phyloP scores from a whole-genome alignment of 345 rosid species.

The Microthlaspi erraticum region DNA sequence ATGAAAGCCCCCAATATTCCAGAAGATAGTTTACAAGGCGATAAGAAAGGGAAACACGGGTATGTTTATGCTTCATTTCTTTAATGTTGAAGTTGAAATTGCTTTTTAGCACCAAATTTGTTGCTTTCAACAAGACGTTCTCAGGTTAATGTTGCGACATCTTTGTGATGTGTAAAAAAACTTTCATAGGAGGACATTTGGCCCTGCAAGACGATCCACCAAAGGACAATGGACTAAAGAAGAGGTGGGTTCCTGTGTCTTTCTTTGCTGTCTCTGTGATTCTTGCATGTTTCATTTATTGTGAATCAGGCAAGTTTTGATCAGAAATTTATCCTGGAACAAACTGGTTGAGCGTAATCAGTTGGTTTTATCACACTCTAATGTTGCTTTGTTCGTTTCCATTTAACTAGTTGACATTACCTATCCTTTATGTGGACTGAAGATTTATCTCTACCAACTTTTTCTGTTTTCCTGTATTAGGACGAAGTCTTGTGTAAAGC shows the following conservation, averaged over 20 bases:
- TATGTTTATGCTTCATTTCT: conserved; percentile 39
- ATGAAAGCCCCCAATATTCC: conserved; percentile 56
- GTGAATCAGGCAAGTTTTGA: conserved; percentile 1
- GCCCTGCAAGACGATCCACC: conserved; percentile 50
- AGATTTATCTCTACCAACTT: conserved; percentile 5
- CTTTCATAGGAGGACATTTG: conserved; percentile 47
- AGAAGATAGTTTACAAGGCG: conserved; percentile 55
- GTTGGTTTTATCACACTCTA: conserved; percentile 14
- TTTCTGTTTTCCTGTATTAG: conserved; percentile 47
- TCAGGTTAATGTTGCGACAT: conserved; percentile 32
- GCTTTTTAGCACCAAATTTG: conserved; percentile 23
- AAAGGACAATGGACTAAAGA: conserved; percentile 49
- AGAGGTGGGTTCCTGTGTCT: conserved; percentile 36
- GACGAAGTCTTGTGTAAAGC: conserved; percentile 94
- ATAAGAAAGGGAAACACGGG: conserved; percentile 73
- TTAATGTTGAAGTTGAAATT: conserved; percentile 1
- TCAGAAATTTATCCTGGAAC: not conserved
- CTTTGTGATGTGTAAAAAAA: conserved; percentile 20
- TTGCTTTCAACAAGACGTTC: conserved; percentile 30
- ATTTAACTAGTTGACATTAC: conserved; percentile 4
- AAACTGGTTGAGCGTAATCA: conserved; percentile 1
- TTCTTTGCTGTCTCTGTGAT: conserved; percentile 6
- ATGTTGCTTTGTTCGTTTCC: conserved; percentile 26
- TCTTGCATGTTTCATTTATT: conserved; percentile 1
- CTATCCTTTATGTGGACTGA: conserved; percentile 5